A percentile compares a stretch with the other conserved stretches of the same genome.
phyloP scores from a whole-genome alignment of 1,139 yeast genomes.

The Hyphopichia pseudoburtonii region DNA sequence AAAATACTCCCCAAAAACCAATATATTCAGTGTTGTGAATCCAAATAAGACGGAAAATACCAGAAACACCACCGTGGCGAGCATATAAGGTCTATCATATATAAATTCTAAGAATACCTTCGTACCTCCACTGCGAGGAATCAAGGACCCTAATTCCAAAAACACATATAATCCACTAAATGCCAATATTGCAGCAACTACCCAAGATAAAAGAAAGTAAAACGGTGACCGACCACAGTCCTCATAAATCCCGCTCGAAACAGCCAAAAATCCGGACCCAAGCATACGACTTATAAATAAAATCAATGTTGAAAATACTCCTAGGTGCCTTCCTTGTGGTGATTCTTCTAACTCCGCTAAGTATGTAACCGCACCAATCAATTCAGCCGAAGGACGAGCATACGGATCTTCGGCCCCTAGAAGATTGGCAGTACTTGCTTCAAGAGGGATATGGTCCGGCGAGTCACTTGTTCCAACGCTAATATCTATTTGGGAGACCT shows the following conservation, averaged over 20 bases:
- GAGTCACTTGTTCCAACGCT: background rate
- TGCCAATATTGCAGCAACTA: constrained; percentile 57
- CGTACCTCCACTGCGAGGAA: constrained; percentile 75
- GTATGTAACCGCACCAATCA: constrained; percentile 17
- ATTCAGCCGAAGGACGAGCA: constrained; percentile 8
- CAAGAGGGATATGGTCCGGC: background rate
- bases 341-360: constrained; percentile 48
- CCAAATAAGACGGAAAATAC: constrained; percentile 63
- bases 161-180: constrained; percentile 67
- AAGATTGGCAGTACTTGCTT: background rate
- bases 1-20: constrained; percentile 70
- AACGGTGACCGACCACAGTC: constrained; percentile 68
- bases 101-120: constrained; percentile 69
- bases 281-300: constrained; percentile 65
- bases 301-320: constrained; percentile 63
- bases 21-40: constrained; percentile 60
- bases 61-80: constrained; percentile 60
- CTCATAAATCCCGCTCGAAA: constrained; percentile 63
- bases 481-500: constrained; percentile 1
- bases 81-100: constrained; percentile 56
- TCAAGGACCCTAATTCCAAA: constrained; percentile 65
- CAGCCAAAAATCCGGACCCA: constrained; percentile 79
- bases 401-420: constrained; percentile 4
- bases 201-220: constrained; percentile 62
- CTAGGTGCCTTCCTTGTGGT: constrained; percentile 76